These are phyloP conservation scores for Stachybotrys echinatus DNA, from an alignment of 2,329 filamentous ascomycete species.

Conservation along the genomic window DNA sequence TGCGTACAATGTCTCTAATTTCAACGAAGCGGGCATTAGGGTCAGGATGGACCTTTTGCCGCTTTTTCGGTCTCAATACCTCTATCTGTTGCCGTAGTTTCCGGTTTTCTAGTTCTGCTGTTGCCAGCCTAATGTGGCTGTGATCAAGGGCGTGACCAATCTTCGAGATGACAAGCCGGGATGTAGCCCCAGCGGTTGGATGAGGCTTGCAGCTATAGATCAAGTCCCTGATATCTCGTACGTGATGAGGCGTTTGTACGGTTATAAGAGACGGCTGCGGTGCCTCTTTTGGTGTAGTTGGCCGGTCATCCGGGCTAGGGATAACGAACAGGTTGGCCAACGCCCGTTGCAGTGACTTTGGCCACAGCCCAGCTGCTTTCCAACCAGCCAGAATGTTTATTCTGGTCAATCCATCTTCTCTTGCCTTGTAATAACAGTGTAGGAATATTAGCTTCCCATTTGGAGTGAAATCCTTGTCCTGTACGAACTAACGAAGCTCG, in stretches of 20 bases:
- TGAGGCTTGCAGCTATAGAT: background rate
- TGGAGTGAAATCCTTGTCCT: background rate
- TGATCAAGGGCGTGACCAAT: too few species aligned
- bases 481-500: background rate
- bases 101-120: background rate
- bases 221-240: background rate
- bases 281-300: background rate
- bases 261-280: background rate
- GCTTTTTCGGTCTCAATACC: background rate
- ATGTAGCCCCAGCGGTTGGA: too few species aligned
- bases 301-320: background rate
- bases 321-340: background rate
- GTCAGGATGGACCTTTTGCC: background rate
- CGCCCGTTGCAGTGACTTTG: background rate
- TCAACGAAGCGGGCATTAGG: background rate
- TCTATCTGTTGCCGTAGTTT: background rate
- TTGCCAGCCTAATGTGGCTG: background rate
- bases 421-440: background rate
- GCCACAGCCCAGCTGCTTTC: background rate
- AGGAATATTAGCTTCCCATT: background rate
- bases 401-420: background rate
- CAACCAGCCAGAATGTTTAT: background rate
- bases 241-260: background rate
- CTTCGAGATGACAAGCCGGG: too few species aligned
- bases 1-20: conserved; percentile 1